Percentiles rank a stretch among this genome's conserved stretches.
phyloP scores from a whole-genome alignment of 148 eudicot genomes.

The Vaccinium darrowii region DNA sequence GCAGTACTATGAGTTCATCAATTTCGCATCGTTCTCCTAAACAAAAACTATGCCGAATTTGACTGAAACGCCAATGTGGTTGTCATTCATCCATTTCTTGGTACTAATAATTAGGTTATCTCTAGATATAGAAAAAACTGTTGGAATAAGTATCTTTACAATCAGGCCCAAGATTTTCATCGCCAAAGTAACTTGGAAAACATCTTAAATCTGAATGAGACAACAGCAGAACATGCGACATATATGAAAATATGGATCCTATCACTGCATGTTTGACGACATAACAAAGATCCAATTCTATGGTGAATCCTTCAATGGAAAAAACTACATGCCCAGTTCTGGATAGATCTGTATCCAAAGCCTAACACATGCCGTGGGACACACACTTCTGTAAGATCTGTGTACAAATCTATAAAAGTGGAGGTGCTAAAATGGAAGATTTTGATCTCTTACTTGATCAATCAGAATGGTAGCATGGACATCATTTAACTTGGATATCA shows the following conservation, averaged over 20 bases:
- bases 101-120: background rate
- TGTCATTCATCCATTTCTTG: background rate
- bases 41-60: background rate
- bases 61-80: background rate
- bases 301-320: background rate
- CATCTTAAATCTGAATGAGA: background rate
- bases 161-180: background rate
- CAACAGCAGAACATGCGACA: background rate
- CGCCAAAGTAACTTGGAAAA: background rate
- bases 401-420: background rate
- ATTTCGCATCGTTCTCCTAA: background rate
- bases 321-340: background rate
- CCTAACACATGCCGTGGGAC: background rate
- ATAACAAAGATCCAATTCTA: background rate
- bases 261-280: background rate
- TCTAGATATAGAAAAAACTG: background rate
- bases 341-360: background rate
- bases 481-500: conserved; percentile 66
- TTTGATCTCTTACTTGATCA: conserved; percentile 66
- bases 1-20: background rate
- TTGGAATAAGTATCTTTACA: background rate
- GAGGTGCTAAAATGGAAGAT: background rate
- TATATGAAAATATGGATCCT: background rate
- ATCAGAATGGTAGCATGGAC: conserved; percentile 76
- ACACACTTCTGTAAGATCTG: background rate